A percentile compares a stretch with the other conserved stretches of the same genome.
phyloP scores from a whole-genome alignment of 169 alveolate species.

The Plasmodium ovale region DNA sequence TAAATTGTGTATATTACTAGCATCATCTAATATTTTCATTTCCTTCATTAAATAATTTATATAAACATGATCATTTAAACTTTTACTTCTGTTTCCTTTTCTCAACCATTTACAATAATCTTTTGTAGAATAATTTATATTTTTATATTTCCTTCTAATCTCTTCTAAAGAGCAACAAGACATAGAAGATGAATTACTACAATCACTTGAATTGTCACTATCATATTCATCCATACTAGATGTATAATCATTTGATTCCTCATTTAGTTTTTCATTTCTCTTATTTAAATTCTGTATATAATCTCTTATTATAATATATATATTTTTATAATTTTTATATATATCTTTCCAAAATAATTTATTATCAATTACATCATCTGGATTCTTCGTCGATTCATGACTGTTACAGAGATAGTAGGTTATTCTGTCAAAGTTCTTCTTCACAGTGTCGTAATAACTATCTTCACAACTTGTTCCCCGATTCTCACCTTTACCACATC shows the following conservation, averaged over 20 bases:
- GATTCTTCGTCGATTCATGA: slow-evolving; percentile 51
- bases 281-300: slow-evolving; percentile 47
- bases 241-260: slow-evolving; percentile 22
- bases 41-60: slow-evolving; percentile 53
- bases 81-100: slow-evolving; percentile 64
- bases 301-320: slow-evolving; percentile 59
- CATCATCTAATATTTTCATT: slow-evolving; percentile 53
- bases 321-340: slow-evolving; percentile 63
- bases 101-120: slow-evolving; percentile 71
- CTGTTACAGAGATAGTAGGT: slow-evolving; percentile 63
- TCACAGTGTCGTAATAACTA: slow-evolving; percentile 27
- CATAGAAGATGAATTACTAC: slow-evolving; percentile 56
- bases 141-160: slow-evolving; percentile 25
- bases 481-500: slow-evolving; percentile 9
- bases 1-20: slow-evolving; percentile 33
- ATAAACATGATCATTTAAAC: slow-evolving; percentile 69
- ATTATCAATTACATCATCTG: slow-evolving; percentile 63
- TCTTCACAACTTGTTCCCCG: slow-evolving; percentile 13
- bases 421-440: slow-evolving; percentile 46
- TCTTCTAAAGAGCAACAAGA: slow-evolving; percentile 58
- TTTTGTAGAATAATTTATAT: slow-evolving; percentile 66
- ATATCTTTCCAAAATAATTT: slow-evolving; percentile 71
- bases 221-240: slow-evolving; percentile 49
- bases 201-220: slow-evolving; percentile 63
- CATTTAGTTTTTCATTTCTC: slow-evolving; percentile 69